Evolutionary conservation across 75 land plant genomes (phyloP).

Genomic region (Adiantum capillusveneris): DNA sequence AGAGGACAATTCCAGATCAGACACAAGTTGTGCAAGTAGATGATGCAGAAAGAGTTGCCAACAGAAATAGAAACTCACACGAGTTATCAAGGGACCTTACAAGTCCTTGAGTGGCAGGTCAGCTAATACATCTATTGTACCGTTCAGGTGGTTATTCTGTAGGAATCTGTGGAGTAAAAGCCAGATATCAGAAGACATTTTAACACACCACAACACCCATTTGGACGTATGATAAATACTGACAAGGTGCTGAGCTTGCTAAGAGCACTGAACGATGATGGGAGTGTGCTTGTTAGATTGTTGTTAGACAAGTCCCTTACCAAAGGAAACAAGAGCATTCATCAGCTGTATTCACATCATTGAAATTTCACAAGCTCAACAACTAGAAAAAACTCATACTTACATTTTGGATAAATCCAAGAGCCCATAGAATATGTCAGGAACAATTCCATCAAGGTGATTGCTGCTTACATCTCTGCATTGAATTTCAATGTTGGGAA

Average conservation of each 20-base stretch:
- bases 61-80: neutral
- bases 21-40: neutral
- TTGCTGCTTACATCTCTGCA: slow-evolving; percentile 58
- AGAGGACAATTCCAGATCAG: neutral
- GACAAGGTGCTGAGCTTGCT: slow-evolving; percentile 44
- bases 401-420: slow-evolving; percentile 17
- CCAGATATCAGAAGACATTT: neutral
- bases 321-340: neutral
- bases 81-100: slow-evolving; percentile 27
- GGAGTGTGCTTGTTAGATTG: slow-evolving; percentile 50
- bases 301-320: slow-evolving; percentile 60
- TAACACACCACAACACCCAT: too few species aligned
- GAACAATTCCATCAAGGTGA: slow-evolving; percentile 49
- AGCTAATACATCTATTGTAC: slow-evolving; percentile 45
- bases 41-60: too few species aligned
- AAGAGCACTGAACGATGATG: slow-evolving; percentile 44
- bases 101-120: slow-evolving; percentile 56
- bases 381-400: neutral
- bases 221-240: too few species aligned
- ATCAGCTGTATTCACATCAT: neutral
- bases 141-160: slow-evolving; percentile 56
- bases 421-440: slow-evolving; percentile 45
- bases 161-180: slow-evolving; percentile 53
- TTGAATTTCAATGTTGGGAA: too few species aligned
- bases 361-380: neutral